Percentiles rank a stretch among this genome's conserved stretches.
These are phyloP conservation scores for Saccharum hybrid DNA, from an alignment of 202 grass and related monocot genomes.

Conservation along the genomic window DNA sequence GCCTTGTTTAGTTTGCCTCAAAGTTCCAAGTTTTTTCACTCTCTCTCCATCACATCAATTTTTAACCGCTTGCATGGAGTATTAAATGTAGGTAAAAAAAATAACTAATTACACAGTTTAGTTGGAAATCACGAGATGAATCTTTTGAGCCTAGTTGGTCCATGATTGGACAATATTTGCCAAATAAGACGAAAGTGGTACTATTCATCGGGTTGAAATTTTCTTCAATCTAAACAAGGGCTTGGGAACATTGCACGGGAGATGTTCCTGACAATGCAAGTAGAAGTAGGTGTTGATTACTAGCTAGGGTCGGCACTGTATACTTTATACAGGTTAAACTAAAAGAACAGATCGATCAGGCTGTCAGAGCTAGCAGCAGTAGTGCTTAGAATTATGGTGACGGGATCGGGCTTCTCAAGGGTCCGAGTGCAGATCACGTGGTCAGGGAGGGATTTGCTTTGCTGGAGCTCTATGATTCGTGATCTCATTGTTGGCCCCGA, in stretches of 20 bases:
- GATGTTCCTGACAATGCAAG: constrained; percentile 12
- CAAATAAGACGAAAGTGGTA: too few relatives aligned
- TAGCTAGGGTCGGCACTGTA: background rate
- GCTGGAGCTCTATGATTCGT: background rate
- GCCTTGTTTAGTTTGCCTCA: too few relatives aligned
- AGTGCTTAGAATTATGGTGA: constrained; percentile 5
- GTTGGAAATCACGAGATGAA: too few relatives aligned
- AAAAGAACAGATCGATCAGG: background rate
- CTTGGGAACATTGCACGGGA: background rate
- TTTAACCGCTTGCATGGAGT: too few relatives aligned
- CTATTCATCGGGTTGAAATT: too few relatives aligned
- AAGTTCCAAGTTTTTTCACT: too few relatives aligned
- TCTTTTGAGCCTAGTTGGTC: too few relatives aligned
- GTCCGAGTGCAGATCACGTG: constrained; percentile 28
- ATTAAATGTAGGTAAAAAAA: too few relatives aligned
- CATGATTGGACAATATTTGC: too few relatives aligned
- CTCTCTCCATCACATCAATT: too few relatives aligned
- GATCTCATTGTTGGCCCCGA: constrained; percentile 11
- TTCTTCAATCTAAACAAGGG: too few relatives aligned
- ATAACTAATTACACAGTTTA: too few relatives aligned
- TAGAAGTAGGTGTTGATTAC: background rate
- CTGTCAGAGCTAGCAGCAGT: background rate
- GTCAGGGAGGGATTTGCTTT: background rate
- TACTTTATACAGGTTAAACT: background rate
- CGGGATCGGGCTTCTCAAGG: constrained; percentile 15